Evolutionary conservation across 805 yeast genomes (phyloP).

Genomic region (Metschnikowia chrysomelidarum): DNA sequence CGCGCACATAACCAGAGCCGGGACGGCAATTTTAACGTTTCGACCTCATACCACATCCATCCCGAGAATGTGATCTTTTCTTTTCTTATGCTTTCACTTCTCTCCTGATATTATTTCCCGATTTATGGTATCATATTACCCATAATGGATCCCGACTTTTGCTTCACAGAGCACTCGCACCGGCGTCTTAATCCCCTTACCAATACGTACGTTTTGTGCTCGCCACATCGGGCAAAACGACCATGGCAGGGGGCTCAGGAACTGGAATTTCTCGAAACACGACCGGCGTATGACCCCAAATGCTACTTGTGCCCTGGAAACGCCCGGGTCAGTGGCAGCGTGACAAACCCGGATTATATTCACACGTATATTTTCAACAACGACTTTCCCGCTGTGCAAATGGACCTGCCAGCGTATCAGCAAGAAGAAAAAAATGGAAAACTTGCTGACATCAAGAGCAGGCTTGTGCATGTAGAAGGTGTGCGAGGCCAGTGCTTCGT

Average conservation of each 20-base stretch:
- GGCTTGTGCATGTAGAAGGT: slow-evolving; percentile 53
- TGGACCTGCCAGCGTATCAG: slow-evolving; percentile 49
- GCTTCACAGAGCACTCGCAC: slow-evolving; percentile 59
- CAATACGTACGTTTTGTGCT: slow-evolving; percentile 66
- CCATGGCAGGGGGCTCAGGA: slow-evolving; percentile 83
- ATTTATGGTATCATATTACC: too few species aligned
- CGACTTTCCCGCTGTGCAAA: slow-evolving; percentile 69
- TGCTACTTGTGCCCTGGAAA: slow-evolving; percentile 77
- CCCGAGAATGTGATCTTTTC: too few species aligned
- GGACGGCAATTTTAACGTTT: too few species aligned
- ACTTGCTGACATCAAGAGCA: slow-evolving; percentile 28
- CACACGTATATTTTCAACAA: slow-evolving; percentile 61
- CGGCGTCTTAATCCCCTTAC: slow-evolving; percentile 69
- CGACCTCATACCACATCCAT: too few species aligned
- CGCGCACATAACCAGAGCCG: too few species aligned
- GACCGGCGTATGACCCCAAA: slow-evolving; percentile 58
- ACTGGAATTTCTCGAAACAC: slow-evolving; percentile 35
- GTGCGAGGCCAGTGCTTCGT: slow-evolving; percentile 70
- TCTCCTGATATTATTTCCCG: too few species aligned
- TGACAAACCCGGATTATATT: slow-evolving; percentile 52
- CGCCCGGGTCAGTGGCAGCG: slow-evolving; percentile 57
- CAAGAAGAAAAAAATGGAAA: slow-evolving; percentile 17
- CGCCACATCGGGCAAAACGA: slow-evolving; percentile 75
- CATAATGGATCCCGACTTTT: slow-evolving; percentile 38
- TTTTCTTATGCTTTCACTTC: too few species aligned